Base-by-base conservation (phyloP, 441 rosid species). In the Jatropha multifida region DNA sequence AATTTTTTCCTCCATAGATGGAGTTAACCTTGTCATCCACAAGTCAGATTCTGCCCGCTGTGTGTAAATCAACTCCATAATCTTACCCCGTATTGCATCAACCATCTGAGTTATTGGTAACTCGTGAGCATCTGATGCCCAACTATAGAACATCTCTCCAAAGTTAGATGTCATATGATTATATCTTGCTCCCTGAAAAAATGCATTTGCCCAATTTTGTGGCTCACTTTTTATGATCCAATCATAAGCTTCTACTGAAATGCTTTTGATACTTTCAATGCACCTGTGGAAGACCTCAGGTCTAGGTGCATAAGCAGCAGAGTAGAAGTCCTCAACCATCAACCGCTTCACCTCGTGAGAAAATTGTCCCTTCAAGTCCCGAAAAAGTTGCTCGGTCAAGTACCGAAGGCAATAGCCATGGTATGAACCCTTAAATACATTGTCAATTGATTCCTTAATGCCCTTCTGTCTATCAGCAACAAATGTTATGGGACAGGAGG, bases 51-150 rank as follows among this genome's bases (percentile, higher is more conserved):
- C 85, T 2, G 79, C 84, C 55, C 86, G 78, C 68, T 84, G 88
- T 41, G 82, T 69, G 74, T 86, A 83, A 56, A 91, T 87, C 77
- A 92, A 74, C 74, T 85, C 96, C 93, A 85, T 85, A 72, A 90
- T 90, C 79, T 89, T 93, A 63, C 88, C 85, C 20, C 87, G 83
- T 75, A 94, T 88, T 76, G 88, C 86, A 72, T 94, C 94, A 42
- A 94, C 96, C 97, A 90, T 89, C 77, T 93, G 97, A 18, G 96
- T 94, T 71, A 94, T 94, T 9, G 97, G 99, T 37, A 94, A 81
- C 51, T 90, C 97, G 26, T 92, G 85, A 26, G 97, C 92, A 49
- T 94, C 96, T 0, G 97, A 83, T 8, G 81, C 89, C 94, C 97
- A 94, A 68, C 87, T 88, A 76, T 90, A 92, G 79, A 94, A 94